phyloP scores from a whole-genome alignment of 202 grass and related monocot species.

The Cymbopogon flexuosus region DNA sequence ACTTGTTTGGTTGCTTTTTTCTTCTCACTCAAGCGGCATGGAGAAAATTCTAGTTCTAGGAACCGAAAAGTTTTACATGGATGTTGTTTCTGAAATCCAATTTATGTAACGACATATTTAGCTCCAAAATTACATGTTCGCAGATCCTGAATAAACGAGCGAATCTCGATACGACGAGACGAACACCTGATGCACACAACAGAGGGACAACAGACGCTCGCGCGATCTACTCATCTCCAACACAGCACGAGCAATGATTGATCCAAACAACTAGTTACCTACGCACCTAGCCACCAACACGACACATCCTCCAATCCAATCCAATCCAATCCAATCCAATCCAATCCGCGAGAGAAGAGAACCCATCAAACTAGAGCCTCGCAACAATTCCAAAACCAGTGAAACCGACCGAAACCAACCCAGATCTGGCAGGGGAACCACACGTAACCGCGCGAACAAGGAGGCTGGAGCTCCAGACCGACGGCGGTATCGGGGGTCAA shows the following conservation, averaged over 20 bases:
- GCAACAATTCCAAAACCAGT: neutral
- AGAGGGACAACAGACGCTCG: no score
- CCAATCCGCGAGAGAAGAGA: neutral
- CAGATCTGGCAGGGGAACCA: slow-evolving; percentile 26
- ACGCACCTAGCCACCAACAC: neutral
- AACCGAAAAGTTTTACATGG: neutral
- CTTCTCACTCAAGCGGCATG: neutral
- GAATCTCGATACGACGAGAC: neutral
- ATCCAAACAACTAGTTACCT: neutral
- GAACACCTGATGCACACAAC: neutral
- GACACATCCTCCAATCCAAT: neutral
- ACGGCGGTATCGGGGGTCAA: neutral
- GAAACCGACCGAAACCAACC: neutral
- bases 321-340: neutral
- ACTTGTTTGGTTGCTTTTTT: neutral
- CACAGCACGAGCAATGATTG: neutral
- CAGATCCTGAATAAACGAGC: neutral
- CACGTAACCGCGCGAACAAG: neutral
- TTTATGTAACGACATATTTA: neutral
- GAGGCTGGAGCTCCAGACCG: neutral
- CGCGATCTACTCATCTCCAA: neutral
- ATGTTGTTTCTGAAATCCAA: neutral
- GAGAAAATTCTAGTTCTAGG: neutral
- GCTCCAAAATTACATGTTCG: neutral
- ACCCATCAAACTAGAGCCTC: neutral